A percentile compares a stretch with the other conserved stretches of the same genome.
Evolutionary conservation across 2,329 filamentous ascomycete genomes (phyloP).

Genomic region (Microdochium nivale): DNA sequence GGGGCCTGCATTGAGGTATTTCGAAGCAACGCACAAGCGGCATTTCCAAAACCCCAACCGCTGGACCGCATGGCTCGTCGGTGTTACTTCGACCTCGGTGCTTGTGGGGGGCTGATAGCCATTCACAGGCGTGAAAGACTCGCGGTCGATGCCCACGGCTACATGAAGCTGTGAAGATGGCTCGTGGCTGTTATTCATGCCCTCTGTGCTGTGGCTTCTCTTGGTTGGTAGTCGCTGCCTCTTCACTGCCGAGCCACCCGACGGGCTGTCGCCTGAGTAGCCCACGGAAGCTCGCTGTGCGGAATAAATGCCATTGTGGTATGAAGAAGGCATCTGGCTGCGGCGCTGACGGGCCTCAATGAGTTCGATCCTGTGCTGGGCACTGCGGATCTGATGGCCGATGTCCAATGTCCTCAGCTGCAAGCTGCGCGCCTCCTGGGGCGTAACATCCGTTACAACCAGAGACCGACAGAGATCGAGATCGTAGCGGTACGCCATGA

Average conservation of each 20-base stretch:
- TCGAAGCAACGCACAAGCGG: slow-evolving; percentile 31
- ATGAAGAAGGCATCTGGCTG: slow-evolving; percentile 3
- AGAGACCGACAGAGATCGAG: slow-evolving; percentile 32
- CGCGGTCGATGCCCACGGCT: slow-evolving; percentile 2
- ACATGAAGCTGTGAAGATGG: slow-evolving; percentile 2
- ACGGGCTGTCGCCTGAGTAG: background rate
- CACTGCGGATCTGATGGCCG: slow-evolving; percentile 32
- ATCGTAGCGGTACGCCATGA: slow-evolving; percentile 32
- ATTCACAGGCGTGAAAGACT: slow-evolving; percentile 6
- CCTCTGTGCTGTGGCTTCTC: background rate
- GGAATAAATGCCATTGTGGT: background rate
- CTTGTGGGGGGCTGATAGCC: slow-evolving; percentile 6
- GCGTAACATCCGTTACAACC: slow-evolving; percentile 21
- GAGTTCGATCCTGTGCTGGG: slow-evolving; percentile 29
- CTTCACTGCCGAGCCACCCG: background rate
- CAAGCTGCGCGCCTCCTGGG: slow-evolving; percentile 30
- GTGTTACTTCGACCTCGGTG: background rate
- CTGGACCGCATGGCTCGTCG: slow-evolving; percentile 18
- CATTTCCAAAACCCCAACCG: slow-evolving; percentile 39
- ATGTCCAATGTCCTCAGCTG: slow-evolving; percentile 33
- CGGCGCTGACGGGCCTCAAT: slow-evolving; percentile 21
- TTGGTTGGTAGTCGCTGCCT: background rate
- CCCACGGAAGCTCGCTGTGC: background rate
- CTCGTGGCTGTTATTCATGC: background rate
- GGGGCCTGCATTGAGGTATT: slow-evolving; percentile 30